Evolutionary conservation across 2,329 filamentous ascomycete genomes (phyloP), one percentile per base, ranked within the genome.

Genomic region (Ascochyta clinopodiicola): DNA sequence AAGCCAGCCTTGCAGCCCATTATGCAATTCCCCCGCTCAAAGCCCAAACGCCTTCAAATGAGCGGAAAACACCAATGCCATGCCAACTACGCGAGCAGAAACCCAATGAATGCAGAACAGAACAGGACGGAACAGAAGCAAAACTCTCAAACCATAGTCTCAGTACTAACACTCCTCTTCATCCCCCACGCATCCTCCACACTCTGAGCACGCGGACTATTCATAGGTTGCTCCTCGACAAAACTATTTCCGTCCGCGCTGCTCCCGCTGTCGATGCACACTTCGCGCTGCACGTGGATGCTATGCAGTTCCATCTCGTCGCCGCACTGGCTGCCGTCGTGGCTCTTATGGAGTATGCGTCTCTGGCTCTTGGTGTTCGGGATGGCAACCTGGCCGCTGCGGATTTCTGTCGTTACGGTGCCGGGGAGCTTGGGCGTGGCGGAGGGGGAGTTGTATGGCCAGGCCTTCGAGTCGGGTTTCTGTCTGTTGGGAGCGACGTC

Each of bases 261-360:
- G 6, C 24, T 25, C 25, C 9, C 40, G 27, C 34, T 38, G 24
- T 48, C 51, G 32, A 47, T 27, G 15, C 51, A 48, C 2, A 47
- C 21, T 21, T 48, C 51, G 1, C 32, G 13, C 24, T 48, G 51
- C 29, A 68, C 66, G 9, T 51, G 42, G 2, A 68, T 66, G 19
- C 54, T 58, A 5, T 60, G 49, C 43, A 67, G 36, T 42, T 66
- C 59, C 10, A 68, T 45, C 27, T 61, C 53, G 29, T 66, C 60
- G 1, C 57, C 64, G 19, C 56, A 45, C 3, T 52, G 47, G 1
- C 44, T 45, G 8, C 15, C 40, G 8, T 13, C 25, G 19, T 39
- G 21, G 17, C 10, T 55, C 44, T 35, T 39, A 15, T 44, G 47
- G 31, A 48, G 13, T 19, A 35, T 12, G 21, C 21, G 24, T n/a